A percentile compares a stretch with the other conserved stretches of the same genome.
Conservation (phyloP, 2,329 filamentous ascomycete species). For the Neurospora sp. region DNA sequence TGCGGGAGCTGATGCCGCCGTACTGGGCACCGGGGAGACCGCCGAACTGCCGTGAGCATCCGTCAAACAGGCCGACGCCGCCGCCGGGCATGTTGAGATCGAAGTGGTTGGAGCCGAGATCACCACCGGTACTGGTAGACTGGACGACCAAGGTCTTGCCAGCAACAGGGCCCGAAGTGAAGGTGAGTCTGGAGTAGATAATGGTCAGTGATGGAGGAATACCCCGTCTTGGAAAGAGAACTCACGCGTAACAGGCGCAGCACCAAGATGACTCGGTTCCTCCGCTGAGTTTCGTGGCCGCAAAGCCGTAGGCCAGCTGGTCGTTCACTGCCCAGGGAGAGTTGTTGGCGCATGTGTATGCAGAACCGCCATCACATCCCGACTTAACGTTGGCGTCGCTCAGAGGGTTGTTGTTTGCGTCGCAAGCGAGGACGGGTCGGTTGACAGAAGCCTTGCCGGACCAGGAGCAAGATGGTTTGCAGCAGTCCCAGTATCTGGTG, state of each 20-base stretch:
- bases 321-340: constrained; percentile 52
- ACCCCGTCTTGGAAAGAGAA: not conserved
- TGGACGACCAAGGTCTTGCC: constrained; percentile 57
- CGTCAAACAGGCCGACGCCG: constrained; percentile 45
- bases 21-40: constrained; percentile 32
- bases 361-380: constrained; percentile 42
- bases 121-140: constrained; percentile 51
- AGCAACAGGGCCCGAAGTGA: constrained; percentile 37
- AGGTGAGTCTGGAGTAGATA: constrained; percentile 36
- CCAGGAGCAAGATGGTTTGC: constrained; percentile 60
- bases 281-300: constrained; percentile 46
- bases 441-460: constrained; percentile 43
- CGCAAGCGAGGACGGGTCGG: constrained; percentile 42
- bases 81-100: constrained; percentile 47
- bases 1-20: constrained; percentile 33
- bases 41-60: constrained; percentile 38
- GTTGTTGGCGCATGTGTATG: constrained; percentile 53
- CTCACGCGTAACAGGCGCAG: constrained; percentile 51
- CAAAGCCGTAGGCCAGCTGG: constrained; percentile 51
- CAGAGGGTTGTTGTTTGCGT: constrained; percentile 43
- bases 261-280: constrained; percentile 52
- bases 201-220: not conserved
- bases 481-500: constrained; percentile 52
- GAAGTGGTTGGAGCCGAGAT: constrained; percentile 48
- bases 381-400: constrained; percentile 35